phyloP scores from a whole-genome alignment of 2,329 filamentous ascomycete genomes.

The Xylogone sp. region DNA sequence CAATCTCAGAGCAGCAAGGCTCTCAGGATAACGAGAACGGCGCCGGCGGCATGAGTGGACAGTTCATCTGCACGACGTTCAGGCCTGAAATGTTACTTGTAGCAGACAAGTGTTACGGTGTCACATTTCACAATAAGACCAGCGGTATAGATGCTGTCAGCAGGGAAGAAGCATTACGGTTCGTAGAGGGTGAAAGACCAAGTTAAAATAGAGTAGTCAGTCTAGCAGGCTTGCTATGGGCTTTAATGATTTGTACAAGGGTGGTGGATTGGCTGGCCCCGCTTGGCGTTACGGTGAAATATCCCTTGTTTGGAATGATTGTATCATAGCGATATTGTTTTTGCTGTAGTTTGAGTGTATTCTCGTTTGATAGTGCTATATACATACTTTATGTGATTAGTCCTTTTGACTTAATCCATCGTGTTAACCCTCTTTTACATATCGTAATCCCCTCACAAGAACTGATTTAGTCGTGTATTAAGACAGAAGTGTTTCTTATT shows the following conservation, averaged over 20 bases:
- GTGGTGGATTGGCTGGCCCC: not conserved
- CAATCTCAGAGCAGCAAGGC: conserved; percentile 64
- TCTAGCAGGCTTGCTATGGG: not conserved
- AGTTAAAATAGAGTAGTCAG: conserved; percentile 13
- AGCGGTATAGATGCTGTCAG: conserved; percentile 89
- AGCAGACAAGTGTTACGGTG: conserved; percentile 96
- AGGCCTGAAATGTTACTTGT: conserved; percentile 92
- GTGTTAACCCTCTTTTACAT: too few species aligned
- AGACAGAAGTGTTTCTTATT: too few species aligned
- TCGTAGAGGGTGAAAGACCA: conserved; percentile 77
- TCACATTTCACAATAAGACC: conserved; percentile 90
- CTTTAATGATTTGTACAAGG: not conserved
- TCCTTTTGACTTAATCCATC: too few species aligned
- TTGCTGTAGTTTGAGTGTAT: not conserved
- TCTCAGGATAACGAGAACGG: conserved; percentile 43
- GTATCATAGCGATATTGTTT: not conserved
- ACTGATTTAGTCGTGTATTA: too few species aligned
- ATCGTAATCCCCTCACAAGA: too few species aligned
- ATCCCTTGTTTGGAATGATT: not conserved
- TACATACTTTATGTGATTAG: too few species aligned
- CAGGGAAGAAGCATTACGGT: conserved; percentile 82
- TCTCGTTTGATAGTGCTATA: too few species aligned
- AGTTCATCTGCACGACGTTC: conserved; percentile 99
- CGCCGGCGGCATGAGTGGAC: conserved; percentile 47
- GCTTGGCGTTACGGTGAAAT: not conserved